Percentiles rank a stretch among this genome's conserved stretches.
Conservation (phyloP, 2,329 filamentous ascomycete species). For the Pseudocercospora cruenta region DNA sequence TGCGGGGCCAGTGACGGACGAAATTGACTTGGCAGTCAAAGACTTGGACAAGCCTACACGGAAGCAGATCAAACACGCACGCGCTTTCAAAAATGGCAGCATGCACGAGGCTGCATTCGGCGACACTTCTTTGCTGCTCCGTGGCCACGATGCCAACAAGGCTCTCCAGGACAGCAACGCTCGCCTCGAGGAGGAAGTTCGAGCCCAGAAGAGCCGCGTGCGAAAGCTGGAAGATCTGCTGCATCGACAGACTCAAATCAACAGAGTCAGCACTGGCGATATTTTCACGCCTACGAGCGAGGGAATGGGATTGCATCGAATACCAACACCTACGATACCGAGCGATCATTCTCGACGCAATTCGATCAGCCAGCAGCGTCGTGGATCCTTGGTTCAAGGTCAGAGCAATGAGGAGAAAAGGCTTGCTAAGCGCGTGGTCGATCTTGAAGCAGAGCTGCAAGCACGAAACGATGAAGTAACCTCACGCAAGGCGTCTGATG, state of each 20-base stretch:
- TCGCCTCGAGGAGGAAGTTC: conserved; percentile 65
- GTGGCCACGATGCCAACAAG: conserved; percentile 81
- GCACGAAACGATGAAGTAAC: conserved; percentile 75
- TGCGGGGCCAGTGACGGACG: conserved; percentile 68
- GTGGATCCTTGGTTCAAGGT: conserved; percentile 65
- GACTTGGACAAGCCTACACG: conserved; percentile 82
- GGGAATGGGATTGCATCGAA: conserved; percentile 27
- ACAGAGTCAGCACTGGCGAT: conserved; percentile 48
- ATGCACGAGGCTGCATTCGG: conserved; percentile 87
- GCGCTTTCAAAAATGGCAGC: conserved; percentile 95
- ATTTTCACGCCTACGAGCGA: conserved; percentile 38
- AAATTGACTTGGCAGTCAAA: conserved; percentile 74
- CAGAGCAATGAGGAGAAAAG: conserved; percentile 64
- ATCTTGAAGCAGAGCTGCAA: conserved; percentile 77
- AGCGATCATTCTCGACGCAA: conserved; percentile 30
- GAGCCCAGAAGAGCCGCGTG: conserved; percentile 88
- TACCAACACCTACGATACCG: conserved; percentile 25
- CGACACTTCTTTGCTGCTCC: conserved; percentile 80
- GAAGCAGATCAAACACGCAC: conserved; percentile 82
- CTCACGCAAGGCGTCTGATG: conserved; percentile 55
- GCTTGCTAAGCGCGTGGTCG: conserved; percentile 63
- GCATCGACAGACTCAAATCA: conserved; percentile 72
- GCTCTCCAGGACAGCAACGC: conserved; percentile 56
- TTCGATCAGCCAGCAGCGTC: conserved; percentile 44
- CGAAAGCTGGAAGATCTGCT: conserved; percentile 88